Evolutionary conservation across 257 asterid genomes (phyloP).

Genomic region (Cordia subcordata): DNA sequence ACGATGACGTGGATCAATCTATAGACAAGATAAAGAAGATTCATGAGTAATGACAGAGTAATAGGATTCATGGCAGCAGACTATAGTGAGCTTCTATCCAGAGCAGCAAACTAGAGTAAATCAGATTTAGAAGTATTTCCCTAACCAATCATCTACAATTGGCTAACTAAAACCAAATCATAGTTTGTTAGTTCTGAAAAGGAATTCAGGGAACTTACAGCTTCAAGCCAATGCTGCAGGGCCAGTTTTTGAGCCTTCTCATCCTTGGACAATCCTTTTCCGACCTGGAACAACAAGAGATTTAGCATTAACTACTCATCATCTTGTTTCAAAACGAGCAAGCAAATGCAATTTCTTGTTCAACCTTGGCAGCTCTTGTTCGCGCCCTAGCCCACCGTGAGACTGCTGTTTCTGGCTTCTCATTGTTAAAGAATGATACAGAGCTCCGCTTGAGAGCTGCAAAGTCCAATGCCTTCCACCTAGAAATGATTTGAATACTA

Average conservation of each 20-base stretch:
- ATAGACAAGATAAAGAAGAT: slow-evolving; percentile 3
- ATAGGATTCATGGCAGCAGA: too few relatives aligned
- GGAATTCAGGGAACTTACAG: slow-evolving; percentile 55
- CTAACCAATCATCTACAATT: too few relatives aligned
- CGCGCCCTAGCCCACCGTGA: slow-evolving; percentile 96
- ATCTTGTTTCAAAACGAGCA: too few relatives aligned
- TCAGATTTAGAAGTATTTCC: too few relatives aligned
- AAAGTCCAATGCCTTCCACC: slow-evolving; percentile 97
- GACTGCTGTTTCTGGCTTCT: slow-evolving; percentile 81
- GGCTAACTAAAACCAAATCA: slow-evolving; percentile 1
- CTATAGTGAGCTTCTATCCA: too few relatives aligned
- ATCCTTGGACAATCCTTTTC: slow-evolving; percentile 91
- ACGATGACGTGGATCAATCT: slow-evolving; percentile 98
- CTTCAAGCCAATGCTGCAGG: slow-evolving; percentile 96
- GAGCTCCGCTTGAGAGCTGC: slow-evolving; percentile 82
- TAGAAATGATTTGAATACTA: slow-evolving; percentile 19
- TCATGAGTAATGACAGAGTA: background rate
- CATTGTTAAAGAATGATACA: slow-evolving; percentile 69
- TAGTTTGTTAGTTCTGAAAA: background rate
- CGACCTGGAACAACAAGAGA: slow-evolving; percentile 49
- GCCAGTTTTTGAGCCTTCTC: slow-evolving; percentile 94
- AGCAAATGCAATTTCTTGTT: background rate
- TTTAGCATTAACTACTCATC: slow-evolving; percentile 5
- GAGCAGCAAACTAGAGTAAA: too few relatives aligned
- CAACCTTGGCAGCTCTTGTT: slow-evolving; percentile 85